These are phyloP conservation scores for Pseudohalonectria lignicola DNA, from an alignment of 2,329 filamentous ascomycete species.

Conservation along the genomic window DNA sequence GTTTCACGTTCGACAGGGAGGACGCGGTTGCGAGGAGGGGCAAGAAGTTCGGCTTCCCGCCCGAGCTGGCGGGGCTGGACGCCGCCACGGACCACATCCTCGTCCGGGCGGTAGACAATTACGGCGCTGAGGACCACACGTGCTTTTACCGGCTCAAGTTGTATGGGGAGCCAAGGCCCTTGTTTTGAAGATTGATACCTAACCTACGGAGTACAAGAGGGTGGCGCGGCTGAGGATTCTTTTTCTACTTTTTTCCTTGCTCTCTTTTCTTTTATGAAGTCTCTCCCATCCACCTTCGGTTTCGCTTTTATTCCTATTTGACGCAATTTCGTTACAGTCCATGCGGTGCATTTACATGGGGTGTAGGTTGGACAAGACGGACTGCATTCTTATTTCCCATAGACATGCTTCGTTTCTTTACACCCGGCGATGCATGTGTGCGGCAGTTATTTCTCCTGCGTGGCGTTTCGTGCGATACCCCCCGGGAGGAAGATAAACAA, in stretches of 20 bases:
- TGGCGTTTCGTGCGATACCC: not conserved
- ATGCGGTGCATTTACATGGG: too few species aligned
- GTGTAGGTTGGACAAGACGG: too few species aligned
- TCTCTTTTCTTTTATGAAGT: not conserved
- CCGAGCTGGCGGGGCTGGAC: constrained; percentile 34
- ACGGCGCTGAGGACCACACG: constrained; percentile 46
- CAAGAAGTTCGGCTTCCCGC: constrained; percentile 41
- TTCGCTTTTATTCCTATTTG: not conserved
- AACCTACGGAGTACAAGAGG: not conserved
- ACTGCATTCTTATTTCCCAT: too few species aligned
- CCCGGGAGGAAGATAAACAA: not conserved
- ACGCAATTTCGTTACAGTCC: too few species aligned
- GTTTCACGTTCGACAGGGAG: constrained; percentile 40
- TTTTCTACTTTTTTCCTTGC: not conserved
- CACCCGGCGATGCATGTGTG: not conserved
- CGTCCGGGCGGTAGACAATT: constrained; percentile 46
- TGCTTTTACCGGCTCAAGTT: constrained; percentile 55
- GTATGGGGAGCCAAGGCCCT: constrained; percentile 32
- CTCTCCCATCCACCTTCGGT: not conserved
- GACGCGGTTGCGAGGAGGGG: constrained; percentile 24
- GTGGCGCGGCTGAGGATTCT: not conserved
- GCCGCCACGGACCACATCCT: constrained; percentile 40
- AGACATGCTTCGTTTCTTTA: not conserved
- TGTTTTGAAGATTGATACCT: not conserved
- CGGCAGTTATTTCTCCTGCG: not conserved